Base-by-base conservation (phyloP, 179 eudicot genomes). In the Corrigiola litoralis region DNA sequence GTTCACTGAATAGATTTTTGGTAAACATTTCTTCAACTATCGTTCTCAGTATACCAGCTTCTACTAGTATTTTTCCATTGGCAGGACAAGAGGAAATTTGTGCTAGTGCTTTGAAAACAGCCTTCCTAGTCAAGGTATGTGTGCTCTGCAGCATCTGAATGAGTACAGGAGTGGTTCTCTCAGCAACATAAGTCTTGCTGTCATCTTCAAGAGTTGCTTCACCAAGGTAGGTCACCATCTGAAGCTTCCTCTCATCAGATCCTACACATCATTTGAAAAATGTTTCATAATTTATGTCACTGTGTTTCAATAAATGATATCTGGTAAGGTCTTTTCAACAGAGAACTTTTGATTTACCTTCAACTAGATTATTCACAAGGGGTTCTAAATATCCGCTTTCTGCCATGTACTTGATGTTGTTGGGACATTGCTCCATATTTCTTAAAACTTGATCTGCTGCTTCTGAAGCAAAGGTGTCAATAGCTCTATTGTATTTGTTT, bases 351-450 rank as follows among this genome's bases (percentile, higher is more conserved):
- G 49, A 67, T 54, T 78, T 79, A 91, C 96, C 97, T 86, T 74
- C 70, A 38, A 70, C 31, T 17, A 91, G 77, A 67, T 83, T 86
- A 57, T 76, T 74, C 37, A 89, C 77, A 37, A 91, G 80, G 3
- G 97, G 96, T 38, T 91, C 87, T 66, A 84, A 45, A 65, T 75
- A 79, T 64, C 97, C 97, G 75, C 83, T 87, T 74, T 89, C 96
- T 50, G 91, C 97, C 96, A 91, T 89, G 50, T 72, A 58, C 74
- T 79, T 91, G 78, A 91, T 77, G 77, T 91, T 85, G 29, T 55
- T 59, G 2, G 85, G 80, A 75, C 72, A 77, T 49, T 44, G 81
- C 74, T 84, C 87, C 78, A 91, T 72, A 64, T 87, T 85, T 72
- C 67, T 80, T 61, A 91, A 67, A 59, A 89, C 69, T 71, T 83